Conservation (phyloP, 139 green algal genomes). For the Picochlorum sp. region DNA sequence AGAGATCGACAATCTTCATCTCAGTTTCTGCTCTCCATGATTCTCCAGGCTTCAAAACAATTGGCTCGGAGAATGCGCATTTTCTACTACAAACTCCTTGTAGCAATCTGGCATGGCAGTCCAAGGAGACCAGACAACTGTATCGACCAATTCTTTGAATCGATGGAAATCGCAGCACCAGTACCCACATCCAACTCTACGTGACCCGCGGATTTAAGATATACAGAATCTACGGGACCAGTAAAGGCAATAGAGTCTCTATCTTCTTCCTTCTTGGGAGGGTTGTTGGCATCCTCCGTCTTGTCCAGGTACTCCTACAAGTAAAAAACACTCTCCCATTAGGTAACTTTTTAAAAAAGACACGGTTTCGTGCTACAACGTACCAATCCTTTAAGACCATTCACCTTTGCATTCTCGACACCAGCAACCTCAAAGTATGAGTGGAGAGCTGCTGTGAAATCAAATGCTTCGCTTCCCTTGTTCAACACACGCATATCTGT, state of each 20-base stretch:
- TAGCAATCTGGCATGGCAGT: slow-evolving; percentile 62
- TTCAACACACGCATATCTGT: slow-evolving; percentile 81
- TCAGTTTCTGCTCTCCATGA: slow-evolving; percentile 32
- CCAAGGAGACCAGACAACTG: slow-evolving; percentile 52
- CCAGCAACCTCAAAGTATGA: slow-evolving; percentile 86
- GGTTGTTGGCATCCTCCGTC: slow-evolving; percentile 66
- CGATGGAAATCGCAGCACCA: slow-evolving; percentile 43
- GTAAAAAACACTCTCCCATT: too few species aligned
- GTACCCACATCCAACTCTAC: slow-evolving; percentile 76
- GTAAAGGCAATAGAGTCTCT: slow-evolving; percentile 54
- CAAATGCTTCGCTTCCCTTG: slow-evolving; percentile 66
- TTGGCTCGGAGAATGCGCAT: slow-evolving; percentile 52
- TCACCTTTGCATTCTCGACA: slow-evolving; percentile 50
- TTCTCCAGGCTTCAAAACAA: slow-evolving; percentile 44
- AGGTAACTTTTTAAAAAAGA: too few species aligned
- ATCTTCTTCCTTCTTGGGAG: slow-evolving; percentile 48
- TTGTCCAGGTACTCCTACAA: slow-evolving; percentile 73
- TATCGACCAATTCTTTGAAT: slow-evolving; percentile 30
- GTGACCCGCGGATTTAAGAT: slow-evolving; percentile 59
- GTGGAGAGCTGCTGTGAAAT: slow-evolving; percentile 94
- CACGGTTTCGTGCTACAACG: neutral
- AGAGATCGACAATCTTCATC: slow-evolving; percentile 10
- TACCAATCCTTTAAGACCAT: slow-evolving; percentile 61
- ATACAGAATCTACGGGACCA: slow-evolving; percentile 72
- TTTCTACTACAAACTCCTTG: slow-evolving; percentile 78